These are phyloP conservation scores for Candida suzukii DNA, from an alignment of 805 yeast genomes.

Conservation along the genomic window DNA sequence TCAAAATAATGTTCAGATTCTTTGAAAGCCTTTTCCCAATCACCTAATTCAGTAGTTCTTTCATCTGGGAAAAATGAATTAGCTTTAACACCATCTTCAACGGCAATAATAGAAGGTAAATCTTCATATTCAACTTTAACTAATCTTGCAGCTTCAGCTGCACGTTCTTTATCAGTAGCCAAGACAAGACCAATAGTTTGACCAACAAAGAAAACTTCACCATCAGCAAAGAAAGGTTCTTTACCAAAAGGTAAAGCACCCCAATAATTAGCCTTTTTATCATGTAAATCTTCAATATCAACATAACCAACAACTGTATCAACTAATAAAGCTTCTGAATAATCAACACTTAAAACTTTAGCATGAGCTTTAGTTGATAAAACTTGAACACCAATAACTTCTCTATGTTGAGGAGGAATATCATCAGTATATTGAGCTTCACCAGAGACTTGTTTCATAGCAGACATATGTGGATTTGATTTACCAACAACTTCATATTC, in stretches of 20 bases:
- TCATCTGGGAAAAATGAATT: conserved; percentile 30
- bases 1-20: conserved; percentile 26
- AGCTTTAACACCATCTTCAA: conserved; percentile 37
- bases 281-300: conserved; percentile 32
- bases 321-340: conserved; percentile 28
- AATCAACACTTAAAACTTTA: conserved; percentile 32
- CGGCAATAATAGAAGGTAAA: conserved; percentile 29
- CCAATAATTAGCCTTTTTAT: conserved; percentile 31
- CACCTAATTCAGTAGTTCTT: conserved; percentile 31
- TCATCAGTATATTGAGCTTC: conserved; percentile 41
- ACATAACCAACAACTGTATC: conserved; percentile 35
- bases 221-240: conserved; percentile 38
- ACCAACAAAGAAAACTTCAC: conserved; percentile 32
- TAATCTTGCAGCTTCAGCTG: conserved; percentile 33
- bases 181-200: conserved; percentile 37
- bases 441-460: conserved; percentile 40
- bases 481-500: conserved; percentile 33
- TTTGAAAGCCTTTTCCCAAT: conserved; percentile 30
- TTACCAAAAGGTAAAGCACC: conserved; percentile 34
- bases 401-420: conserved; percentile 33
- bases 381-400: conserved; percentile 37
- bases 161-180: conserved; percentile 31
- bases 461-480: conserved; percentile 36
- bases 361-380: conserved; percentile 36
- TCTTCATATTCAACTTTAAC: conserved; percentile 38